These are phyloP conservation scores for Kwoniella heveanensis DNA, from an alignment of 768 basidiomycete genomes.

Conservation along the genomic window DNA sequence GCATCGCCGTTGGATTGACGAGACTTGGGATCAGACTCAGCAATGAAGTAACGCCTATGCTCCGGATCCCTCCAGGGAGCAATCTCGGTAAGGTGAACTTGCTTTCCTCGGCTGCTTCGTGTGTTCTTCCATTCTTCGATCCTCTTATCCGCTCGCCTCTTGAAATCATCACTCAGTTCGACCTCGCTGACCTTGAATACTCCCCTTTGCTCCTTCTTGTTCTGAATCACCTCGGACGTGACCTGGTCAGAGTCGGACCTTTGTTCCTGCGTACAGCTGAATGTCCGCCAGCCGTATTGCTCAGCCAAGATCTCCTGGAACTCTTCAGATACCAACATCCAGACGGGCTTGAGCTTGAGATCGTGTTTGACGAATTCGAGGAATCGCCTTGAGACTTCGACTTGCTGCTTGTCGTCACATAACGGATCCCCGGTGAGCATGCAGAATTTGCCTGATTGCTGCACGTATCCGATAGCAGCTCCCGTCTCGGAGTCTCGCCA, in stretches of 20 bases:
- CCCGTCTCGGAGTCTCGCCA: slow-evolving; percentile 64
- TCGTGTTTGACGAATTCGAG: slow-evolving; percentile 59
- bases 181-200: slow-evolving; percentile 11
- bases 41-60: slow-evolving; percentile 66
- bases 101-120: slow-evolving; percentile 61
- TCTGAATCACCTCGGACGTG: slow-evolving; percentile 66
- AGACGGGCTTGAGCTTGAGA: slow-evolving; percentile 61
- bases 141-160: slow-evolving; percentile 61
- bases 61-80: slow-evolving; percentile 64
- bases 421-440: slow-evolving; percentile 70
- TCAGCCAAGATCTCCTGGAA: slow-evolving; percentile 62
- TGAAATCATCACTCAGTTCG: slow-evolving; percentile 59
- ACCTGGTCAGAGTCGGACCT: slow-evolving; percentile 60
- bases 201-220: slow-evolving; percentile 63
- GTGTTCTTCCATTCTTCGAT: slow-evolving; percentile 63
- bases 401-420: slow-evolving; percentile 57
- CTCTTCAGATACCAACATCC: slow-evolving; percentile 64
- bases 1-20: background rate
- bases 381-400: slow-evolving; percentile 61
- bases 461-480: slow-evolving; percentile 67
- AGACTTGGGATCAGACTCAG: slow-evolving; percentile 40
- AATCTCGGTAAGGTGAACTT: slow-evolving; percentile 62
- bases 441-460: slow-evolving; percentile 59
- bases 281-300: slow-evolving; percentile 63
- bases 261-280: slow-evolving; percentile 69